Evolutionary conservation across 176 grass and related monocot species (phyloP), one percentile per base, ranked within the genome.

Genomic region (Zoysia pacifica): DNA sequence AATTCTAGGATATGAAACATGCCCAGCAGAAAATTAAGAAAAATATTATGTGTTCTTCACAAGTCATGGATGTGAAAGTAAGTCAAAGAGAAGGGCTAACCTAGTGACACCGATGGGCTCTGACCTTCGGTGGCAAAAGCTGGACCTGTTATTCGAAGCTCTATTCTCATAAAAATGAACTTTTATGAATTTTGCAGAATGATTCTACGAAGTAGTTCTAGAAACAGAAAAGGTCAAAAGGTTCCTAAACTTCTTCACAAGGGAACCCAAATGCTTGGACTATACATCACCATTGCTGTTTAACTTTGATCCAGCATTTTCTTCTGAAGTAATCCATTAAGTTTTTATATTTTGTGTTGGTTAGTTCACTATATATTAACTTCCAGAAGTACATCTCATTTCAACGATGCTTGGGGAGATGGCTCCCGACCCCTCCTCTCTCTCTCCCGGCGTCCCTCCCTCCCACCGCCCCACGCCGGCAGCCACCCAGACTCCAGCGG

Each of bases 1-100:
- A 98, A 90, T 71, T 98, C 95, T 98, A 83, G 72, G 43, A 85
- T 67, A 43, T 89, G 65, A 40, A 80, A 47, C 78, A 88, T 39
- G 62, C 16, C 5, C 28, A 48, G 4, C 51, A 86, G 40, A 74
- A 13, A 39, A 72, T 83, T 69, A 80, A 52, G 13, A 48, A 69
- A 75, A 52, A n/a, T 56, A 48, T 64, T n/a, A 47, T 53, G 36
- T 77, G 46, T 65, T 81, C n/a, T 51, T 72, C 36, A 50, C 11
- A 72, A 5, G 36, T 59, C 58, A 72, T 56, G 51, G 28, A 58
- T 76, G 11, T 7, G 10, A 65, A 81, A 72, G 45, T 70, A 15
- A 88, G 9, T 52, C 47, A 85, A 71, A 74, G 19, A 73, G 10
- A 73, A 63, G 44, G 82, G 79, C 95, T 72, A 84, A 98, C 95